These are phyloP conservation scores for Phytophthora pisi DNA, from an alignment of 352 stramenopile species.

Conservation along the genomic window DNA sequence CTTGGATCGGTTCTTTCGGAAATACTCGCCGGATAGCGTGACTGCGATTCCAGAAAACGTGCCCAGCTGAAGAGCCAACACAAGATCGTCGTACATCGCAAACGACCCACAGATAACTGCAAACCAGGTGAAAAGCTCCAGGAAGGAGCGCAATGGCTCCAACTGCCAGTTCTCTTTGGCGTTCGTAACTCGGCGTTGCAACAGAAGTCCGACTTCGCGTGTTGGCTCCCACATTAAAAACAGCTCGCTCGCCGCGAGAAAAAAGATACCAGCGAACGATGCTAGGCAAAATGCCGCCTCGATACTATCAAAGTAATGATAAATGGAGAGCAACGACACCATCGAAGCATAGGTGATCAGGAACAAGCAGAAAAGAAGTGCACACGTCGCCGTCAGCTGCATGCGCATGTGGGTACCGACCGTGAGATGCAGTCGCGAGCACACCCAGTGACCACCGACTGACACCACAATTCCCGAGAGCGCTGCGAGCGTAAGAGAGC, in stretches of 20 bases:
- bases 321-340: slow-evolving; percentile 78
- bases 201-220: slow-evolving; percentile 67
- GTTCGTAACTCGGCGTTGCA: slow-evolving; percentile 81
- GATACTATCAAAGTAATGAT: slow-evolving; percentile 86
- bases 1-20: slow-evolving; percentile 64
- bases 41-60: slow-evolving; percentile 86
- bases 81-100: slow-evolving; percentile 77
- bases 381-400: slow-evolving; percentile 74
- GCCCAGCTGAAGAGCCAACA: slow-evolving; percentile 80
- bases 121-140: slow-evolving; percentile 87
- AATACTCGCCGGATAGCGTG: slow-evolving; percentile 79
- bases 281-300: slow-evolving; percentile 85
- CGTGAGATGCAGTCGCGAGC: slow-evolving; percentile 60
- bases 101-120: slow-evolving; percentile 81
- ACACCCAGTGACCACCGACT: slow-evolving; percentile 73
- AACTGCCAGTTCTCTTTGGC: slow-evolving; percentile 76
- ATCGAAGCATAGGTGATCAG: slow-evolving; percentile 76
- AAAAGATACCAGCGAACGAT: slow-evolving; percentile 79
- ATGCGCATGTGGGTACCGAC: slow-evolving; percentile 57
- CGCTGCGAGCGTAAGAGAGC: slow-evolving; percentile 72
- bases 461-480: slow-evolving; percentile 81
- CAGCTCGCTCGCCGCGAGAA: slow-evolving; percentile 79
- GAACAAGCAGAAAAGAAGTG: slow-evolving; percentile 75
- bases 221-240: slow-evolving; percentile 87
- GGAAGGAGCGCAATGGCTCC: slow-evolving; percentile 80